A percentile compares a stretch with the other conserved stretches of the same genome.
Conservation (phyloP, 1,284 basidiomycete genomes). For the Anthracocystis walkeri region DNA sequence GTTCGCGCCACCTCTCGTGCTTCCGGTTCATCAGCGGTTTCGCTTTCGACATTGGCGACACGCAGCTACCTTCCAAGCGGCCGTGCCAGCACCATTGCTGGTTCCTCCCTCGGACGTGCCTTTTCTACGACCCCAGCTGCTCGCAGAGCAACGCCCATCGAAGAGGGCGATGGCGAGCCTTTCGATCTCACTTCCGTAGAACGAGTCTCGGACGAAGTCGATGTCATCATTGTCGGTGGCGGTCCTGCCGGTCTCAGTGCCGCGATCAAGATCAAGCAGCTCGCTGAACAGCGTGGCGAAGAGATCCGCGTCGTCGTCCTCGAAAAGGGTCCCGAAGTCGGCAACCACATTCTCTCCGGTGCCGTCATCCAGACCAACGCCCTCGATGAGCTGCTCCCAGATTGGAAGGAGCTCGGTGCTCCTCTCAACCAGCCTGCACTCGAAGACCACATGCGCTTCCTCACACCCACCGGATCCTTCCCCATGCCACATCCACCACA, state of each 20-base stretch:
- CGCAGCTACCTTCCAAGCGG: slow-evolving; percentile 18
- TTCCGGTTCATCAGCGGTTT: slow-evolving; percentile 19
- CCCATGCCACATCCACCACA: slow-evolving; percentile 97
- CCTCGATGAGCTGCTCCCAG: slow-evolving; percentile 89
- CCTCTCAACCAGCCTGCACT: slow-evolving; percentile 83
- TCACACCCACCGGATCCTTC: slow-evolving; percentile 80
- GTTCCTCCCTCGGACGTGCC: slow-evolving; percentile 24
- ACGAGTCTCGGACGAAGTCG: slow-evolving; percentile 76
- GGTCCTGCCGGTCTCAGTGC: slow-evolving; percentile 95
- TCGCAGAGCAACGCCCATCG: slow-evolving; percentile 48
- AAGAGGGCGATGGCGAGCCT: slow-evolving; percentile 59
- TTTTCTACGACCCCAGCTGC: slow-evolving; percentile 39
- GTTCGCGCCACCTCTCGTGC: slow-evolving; percentile 26
- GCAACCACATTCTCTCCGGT: slow-evolving; percentile 94
- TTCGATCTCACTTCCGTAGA: slow-evolving; percentile 67
- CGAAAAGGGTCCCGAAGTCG: slow-evolving; percentile 93
- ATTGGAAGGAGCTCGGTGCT: slow-evolving; percentile 78
- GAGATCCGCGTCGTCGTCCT: slow-evolving; percentile 92
- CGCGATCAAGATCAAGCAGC: slow-evolving; percentile 95
- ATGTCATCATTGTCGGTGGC: slow-evolving; percentile 95
- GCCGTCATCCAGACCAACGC: slow-evolving; percentile 94
- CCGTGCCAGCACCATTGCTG: slow-evolving; percentile 20
- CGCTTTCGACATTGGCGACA: slow-evolving; percentile 25
- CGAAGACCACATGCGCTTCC: slow-evolving; percentile 86
- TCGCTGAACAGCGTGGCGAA: slow-evolving; percentile 80